Evolutionary conservation across 208 protist genomes (phyloP), one percentile per base, ranked within the genome.

Genomic region (Leishmania arabica): DNA sequence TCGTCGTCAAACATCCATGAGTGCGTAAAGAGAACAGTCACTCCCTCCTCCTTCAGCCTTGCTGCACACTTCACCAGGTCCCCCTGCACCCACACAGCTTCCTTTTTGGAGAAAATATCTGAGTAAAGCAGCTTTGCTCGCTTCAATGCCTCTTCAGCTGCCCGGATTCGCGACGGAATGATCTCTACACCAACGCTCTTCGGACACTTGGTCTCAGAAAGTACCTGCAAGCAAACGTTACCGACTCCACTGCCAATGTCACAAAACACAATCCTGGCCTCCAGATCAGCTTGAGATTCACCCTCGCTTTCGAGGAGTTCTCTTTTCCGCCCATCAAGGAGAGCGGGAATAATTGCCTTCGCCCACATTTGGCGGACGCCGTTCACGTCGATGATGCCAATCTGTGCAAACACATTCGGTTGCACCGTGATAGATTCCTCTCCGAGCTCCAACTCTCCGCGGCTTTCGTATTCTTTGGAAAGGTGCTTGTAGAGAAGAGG

Each of bases 1-100:
- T 88, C 84, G 71, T 97, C 89, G 65, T 97, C 93, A 82, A 97
- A 95, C 91, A 95, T 95, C 90, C 91, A 95, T 8, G 91, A 95
- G 72, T 95, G 92, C 2, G 90, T 89, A 68, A 97, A 95, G 40
- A 97, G 75, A 27, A 93, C 91, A 71, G 89, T 97, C 2, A 97
- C 91, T 11, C 87, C 87, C 54, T 92, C 85, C 47, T 92, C 82
- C 68, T 45, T 78, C 42, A 97, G 83, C 45, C 56, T 80, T 42
- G 76, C 68, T 6, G 90, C 74, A 56, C 86, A 95, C n/a, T 91
- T 80, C 1, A 92, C 89, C 13, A 97, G 72, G 76, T 97, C 91
- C 56, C 90, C 84, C 66, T 94, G 78, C 34, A 95, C 66, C 90
- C 91, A 97, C 8, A 93, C 76, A 60, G 90, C 91, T 49, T 90